Percentiles rank a stretch among this genome's conserved stretches.
These are phyloP conservation scores for Nothomitra cinnamomea DNA, from an alignment of 2,329 filamentous ascomycete species.

Conservation along the genomic window DNA sequence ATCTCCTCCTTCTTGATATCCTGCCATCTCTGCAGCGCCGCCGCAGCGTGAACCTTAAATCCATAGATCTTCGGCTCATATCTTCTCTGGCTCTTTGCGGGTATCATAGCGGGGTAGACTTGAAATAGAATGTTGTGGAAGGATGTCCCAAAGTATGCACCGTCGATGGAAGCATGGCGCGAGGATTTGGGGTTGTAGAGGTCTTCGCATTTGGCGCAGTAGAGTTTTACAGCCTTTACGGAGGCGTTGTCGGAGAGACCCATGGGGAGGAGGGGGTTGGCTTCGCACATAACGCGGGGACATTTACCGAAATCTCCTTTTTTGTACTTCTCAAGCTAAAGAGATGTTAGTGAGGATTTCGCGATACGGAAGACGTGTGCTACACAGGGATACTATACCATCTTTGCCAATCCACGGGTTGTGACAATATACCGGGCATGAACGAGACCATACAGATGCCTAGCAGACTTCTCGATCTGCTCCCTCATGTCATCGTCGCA, in stretches of 20 bases:
- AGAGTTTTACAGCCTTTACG: constrained; percentile 84
- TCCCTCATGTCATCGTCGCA: constrained; percentile 98
- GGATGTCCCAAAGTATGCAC: constrained; percentile 92
- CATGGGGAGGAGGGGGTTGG: constrained; percentile 85
- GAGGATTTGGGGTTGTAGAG: constrained; percentile 98
- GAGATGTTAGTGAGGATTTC: not conserved
- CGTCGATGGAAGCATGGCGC: constrained; percentile 86
- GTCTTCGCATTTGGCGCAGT: constrained; percentile 94
- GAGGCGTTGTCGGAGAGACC: constrained; percentile 81
- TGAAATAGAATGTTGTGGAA: constrained; percentile 99
- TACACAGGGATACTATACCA: constrained; percentile 42
- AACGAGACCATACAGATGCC: constrained; percentile 88
- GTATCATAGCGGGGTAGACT: constrained; percentile 82
- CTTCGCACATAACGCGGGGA: constrained; percentile 86
- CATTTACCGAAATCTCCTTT: constrained; percentile 97
- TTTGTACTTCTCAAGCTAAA: constrained; percentile 93
- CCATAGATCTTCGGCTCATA: constrained; percentile 87
- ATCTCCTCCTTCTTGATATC: constrained; percentile 64
- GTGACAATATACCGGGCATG: constrained; percentile 96
- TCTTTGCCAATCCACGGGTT: constrained; percentile 82
- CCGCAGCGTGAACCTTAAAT: constrained; percentile 84
- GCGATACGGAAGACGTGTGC: not conserved
- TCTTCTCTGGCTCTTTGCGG: constrained; percentile 66
- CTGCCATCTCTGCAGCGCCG: constrained; percentile 84
- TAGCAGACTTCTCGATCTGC: constrained; percentile 91